Base-by-base conservation (phyloP, 140 eudicot genomes). In the Oenanthe javanica region DNA sequence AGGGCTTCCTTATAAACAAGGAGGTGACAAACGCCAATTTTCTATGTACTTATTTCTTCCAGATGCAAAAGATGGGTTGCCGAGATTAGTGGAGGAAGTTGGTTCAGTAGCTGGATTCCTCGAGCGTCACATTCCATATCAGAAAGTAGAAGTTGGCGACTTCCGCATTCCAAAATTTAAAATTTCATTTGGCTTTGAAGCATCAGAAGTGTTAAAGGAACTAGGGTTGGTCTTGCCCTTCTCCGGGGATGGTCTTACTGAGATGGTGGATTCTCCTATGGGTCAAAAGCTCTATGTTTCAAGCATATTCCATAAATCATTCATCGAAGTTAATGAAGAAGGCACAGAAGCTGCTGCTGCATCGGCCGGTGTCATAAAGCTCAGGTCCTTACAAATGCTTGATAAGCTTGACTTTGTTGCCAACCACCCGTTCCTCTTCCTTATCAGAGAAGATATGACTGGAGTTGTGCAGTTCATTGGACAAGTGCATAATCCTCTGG, bases 291-390 rank as follows among this genome's bases (percentile, higher is more conserved):
- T 92, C 2, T 70, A 67, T 80, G 97, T 90, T 72, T 90, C 93
- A 12, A 83, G 84, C 79, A 84, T 92, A 12, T 81, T 82, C 69
- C 96, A 90, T 31, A 88, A 90, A 63, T 86, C 96, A n/a, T 90
- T 87, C 69, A 85, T 92, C 48, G 96, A 92, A 81, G 93, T 92
- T 11, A 88, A 92, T 51, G 96, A 92, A 72, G 88, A 88, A 87
- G 97, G 97, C 46, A 92, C 96, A 4, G 91, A 90, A 84, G 97
- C 95, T 67, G 93, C 92, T 18, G 91, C 84, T 25, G 31, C 93
- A 74, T 90, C 82, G 15, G 91, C 71, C 90, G 81, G 77, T 84
- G 54, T 40, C 69, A 36, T 13, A 61, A 61, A 61, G n/a, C 69
- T 61, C 36, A 61, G 69, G 36, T 61, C 69, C n/a, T 7, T 61